A percentile compares a stretch with the other conserved stretches of the same genome.
phyloP scores from a whole-genome alignment of 73 alveolate species.

The Stentor coeruleus region DNA sequence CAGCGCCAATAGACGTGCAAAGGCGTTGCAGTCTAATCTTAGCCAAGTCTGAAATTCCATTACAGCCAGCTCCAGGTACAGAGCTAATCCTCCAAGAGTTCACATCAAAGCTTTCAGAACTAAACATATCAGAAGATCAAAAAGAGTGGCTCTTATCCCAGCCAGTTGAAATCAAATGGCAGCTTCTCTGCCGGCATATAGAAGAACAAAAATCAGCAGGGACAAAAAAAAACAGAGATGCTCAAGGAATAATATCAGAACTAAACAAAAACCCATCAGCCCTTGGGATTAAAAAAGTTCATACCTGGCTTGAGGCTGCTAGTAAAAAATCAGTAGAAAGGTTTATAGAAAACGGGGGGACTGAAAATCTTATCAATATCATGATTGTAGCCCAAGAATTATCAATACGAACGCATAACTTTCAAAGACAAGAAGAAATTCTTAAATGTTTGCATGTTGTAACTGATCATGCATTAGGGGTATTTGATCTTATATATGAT shows the following conservation, averaged over 20 bases:
- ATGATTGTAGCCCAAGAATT: slow-evolving; percentile 1
- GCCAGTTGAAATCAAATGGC: slow-evolving; percentile 26
- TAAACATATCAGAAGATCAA: background rate
- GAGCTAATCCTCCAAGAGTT: slow-evolving; percentile 13
- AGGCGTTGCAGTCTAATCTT: background rate
- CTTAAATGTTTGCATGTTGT: background rate
- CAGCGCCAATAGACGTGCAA: background rate
- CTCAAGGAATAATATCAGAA: background rate
- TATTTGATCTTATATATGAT: background rate
- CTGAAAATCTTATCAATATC: background rate
- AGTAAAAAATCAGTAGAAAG: background rate
- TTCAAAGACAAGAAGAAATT: background rate
- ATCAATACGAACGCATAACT: background rate
- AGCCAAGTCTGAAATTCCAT: background rate
- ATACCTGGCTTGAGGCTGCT: background rate
- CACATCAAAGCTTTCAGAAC: background rate
- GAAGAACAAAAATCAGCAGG: background rate
- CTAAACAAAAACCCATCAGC: slow-evolving; percentile 1
- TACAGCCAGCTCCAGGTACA: background rate
- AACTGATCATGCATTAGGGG: background rate
- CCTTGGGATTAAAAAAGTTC: slow-evolving; percentile 9
- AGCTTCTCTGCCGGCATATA: background rate
- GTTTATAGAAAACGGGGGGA: background rate
- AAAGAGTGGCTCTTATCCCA: background rate
- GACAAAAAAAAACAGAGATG: background rate